Conservation (phyloP, 2,329 filamentous ascomycete species). For the Fusarium sp. region DNA sequence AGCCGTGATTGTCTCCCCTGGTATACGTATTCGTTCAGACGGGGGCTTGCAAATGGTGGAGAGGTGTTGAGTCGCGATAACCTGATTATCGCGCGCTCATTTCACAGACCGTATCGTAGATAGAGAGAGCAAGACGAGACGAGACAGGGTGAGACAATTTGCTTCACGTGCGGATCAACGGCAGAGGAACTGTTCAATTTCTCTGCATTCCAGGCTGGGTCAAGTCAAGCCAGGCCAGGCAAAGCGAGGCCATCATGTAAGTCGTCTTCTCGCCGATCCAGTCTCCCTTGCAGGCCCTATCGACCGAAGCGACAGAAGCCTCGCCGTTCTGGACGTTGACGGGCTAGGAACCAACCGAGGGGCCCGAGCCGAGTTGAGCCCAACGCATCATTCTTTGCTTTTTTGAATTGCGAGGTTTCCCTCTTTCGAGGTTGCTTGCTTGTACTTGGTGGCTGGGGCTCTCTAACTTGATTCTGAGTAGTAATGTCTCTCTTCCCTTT, state of each 20-base stretch:
- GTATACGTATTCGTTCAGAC: background rate
- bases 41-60: constrained; percentile 12
- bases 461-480: constrained; percentile 10
- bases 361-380: constrained; percentile 18
- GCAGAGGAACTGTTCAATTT: constrained; percentile 24
- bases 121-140: constrained; percentile 14
- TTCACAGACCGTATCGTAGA: constrained; percentile 26
- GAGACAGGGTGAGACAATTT: constrained; percentile 26
- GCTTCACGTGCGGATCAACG: constrained; percentile 13
- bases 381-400: constrained; percentile 17
- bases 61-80: constrained; percentile 23
- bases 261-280: constrained; percentile 4
- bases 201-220: constrained; percentile 20
- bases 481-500: constrained; percentile 18
- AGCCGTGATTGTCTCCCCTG: background rate
- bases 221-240: background rate
- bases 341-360: constrained; percentile 21
- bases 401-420: background rate
- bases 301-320: constrained; percentile 16
- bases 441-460: background rate
- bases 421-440: constrained; percentile 5
- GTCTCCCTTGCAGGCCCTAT: constrained; percentile 28
- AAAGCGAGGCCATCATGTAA: constrained; percentile 17
- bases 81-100: constrained; percentile 22
- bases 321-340: constrained; percentile 5